Base-by-base conservation (phyloP, 352 stramenopile genomes). In the Phytophthora boehmeriae region DNA sequence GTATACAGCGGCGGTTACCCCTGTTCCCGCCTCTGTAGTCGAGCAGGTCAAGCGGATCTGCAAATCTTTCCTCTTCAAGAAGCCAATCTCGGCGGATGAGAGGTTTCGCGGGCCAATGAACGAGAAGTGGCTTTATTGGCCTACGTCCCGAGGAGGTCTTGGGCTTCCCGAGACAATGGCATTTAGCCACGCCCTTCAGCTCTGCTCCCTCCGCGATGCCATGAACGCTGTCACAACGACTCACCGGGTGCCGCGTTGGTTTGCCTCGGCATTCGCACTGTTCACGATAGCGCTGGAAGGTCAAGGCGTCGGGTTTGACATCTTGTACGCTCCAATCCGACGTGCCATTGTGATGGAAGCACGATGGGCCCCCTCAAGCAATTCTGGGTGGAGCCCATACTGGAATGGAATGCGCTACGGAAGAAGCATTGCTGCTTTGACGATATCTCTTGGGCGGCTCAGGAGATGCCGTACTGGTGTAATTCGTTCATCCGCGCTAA, bases 1-100 rank as follows among this genome's bases (percentile, higher is more conserved):
- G 58, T 60, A 60, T 11, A 66, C 58, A 0, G 49, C 58, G 0
- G 49, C 58, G 1, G 58, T 66, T 0, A 66, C 41, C 4, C 23
- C 6, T 17, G 36, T 66, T 0, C 34, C 43, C 16, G 10, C 1
- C 1, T 11, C 35, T 4, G 43, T 66, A 1, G 43, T 5, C 0
- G 16, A n/a, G 0, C 58, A 55, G 20, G 49, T 66, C 0, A 32
- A 49, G 0, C 25, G 30, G 2, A 17, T 55, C 1, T 56, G 34
- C 43, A 60, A 66, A 22, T 45, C 43, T 0, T 59, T 66, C 11
- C 50, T 59, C 1, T 55, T 64, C 28, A 57, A 64, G 14, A 52
- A 58, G 32, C 16, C 35, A 1, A 46, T 64, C 8, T 56, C 56
- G n/a, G n/a, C n/a, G n/a, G n/a, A n/a, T n/a, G n/a, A n/a, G n/a